Base-by-base conservation (phyloP, 768 basidiomycete genomes). In the Suillus spraguei region DNA sequence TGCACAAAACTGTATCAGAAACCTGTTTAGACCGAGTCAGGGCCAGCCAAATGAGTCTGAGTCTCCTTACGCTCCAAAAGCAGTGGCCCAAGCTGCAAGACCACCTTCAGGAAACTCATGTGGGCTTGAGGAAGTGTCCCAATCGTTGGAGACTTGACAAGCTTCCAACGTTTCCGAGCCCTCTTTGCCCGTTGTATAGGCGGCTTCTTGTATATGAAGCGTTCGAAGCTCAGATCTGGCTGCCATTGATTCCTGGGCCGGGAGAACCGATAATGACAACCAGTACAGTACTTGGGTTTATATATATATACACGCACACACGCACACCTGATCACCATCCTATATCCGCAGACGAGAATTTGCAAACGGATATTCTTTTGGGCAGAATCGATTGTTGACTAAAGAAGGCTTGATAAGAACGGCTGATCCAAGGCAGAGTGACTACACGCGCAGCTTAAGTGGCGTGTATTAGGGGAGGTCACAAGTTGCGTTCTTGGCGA, bases 41-140 rank as follows among this genome's bases (percentile, higher is more conserved):
- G 33, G 33, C 33, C 20, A 35, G n/a, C n/a, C 20, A 5, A 10
- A 20, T 13, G 16, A 32, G 28, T n/a, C 4, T 3, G 28, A 50
- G 20, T n/a, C 10, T 14, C 13, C 52, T 53, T 35, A 53, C 52
- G 52, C 10, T 53, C 52, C 52, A 53, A 53, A 53, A 53, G 33
- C 52, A 35, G 52, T 53, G 11, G 33, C 11, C 52, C 52, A 53
- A 35, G 5, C 52, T 33, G 20, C 20, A 20, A 7, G 20, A 53
- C 20, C 52, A 53, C 50, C 50, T 52, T 52, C 50, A 4, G 50
- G 28, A 52, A 32, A 20, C 4, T 52, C 50, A 9, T 17, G 16
- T 16, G n/a, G n/a, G 9, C 9, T 16, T 4, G 50, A 10, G 16
- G 50, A 28, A 52, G 28, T 9, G 50, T 17, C 16, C 16, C 3